Evolutionary conservation across 768 basidiomycete genomes (phyloP), one percentile per base, ranked within the genome.

Genomic region (Boletus reticuloceps): DNA sequence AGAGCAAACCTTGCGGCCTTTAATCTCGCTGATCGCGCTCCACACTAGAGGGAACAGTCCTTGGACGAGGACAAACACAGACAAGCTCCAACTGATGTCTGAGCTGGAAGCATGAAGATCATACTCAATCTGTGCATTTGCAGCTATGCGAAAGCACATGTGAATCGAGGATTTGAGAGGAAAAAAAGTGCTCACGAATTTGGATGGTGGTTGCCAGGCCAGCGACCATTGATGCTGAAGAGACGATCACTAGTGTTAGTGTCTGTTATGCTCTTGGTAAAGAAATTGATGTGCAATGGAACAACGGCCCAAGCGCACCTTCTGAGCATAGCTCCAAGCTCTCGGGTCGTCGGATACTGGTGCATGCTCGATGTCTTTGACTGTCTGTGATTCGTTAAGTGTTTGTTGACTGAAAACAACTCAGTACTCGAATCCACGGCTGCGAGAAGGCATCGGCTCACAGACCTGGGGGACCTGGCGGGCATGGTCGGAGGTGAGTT

Each of bases 11-110:
- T 83, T 91, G 49, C 90, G 75, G 1, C 91, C 91, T 62, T 83
- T 83, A 16, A 92, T 79, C 68, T 93, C 91, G 57, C 86, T 87
- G 29, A 91, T 70, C 0, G 84, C 79, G 37, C 78, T 80, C 89
- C 90, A 91, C 2, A 86, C 41, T 31, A 89, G 55, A 1, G 91
- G 91, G 48, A 83, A 72, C 19, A 75, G 61, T 2, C 91, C 91
- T 71, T 91, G 91, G 5, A 85, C 58, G 3, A 86, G 72, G 55
- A 90, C 83, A 70, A 89, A 91, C 20, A 88, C 54, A 1, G 89
- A 86, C 34, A 91, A 69, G 59, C 81, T 86, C 67, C 82, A 75
- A 54, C 88, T 86, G 53, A 93, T 84, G 41, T 86, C 77, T 9
- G 78, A 72, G 49, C 78, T 74, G 1, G 82, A 82, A 3, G 89